Conservation (phyloP, 306 rosid genomes). For the Hippophae gyantsensis region DNA sequence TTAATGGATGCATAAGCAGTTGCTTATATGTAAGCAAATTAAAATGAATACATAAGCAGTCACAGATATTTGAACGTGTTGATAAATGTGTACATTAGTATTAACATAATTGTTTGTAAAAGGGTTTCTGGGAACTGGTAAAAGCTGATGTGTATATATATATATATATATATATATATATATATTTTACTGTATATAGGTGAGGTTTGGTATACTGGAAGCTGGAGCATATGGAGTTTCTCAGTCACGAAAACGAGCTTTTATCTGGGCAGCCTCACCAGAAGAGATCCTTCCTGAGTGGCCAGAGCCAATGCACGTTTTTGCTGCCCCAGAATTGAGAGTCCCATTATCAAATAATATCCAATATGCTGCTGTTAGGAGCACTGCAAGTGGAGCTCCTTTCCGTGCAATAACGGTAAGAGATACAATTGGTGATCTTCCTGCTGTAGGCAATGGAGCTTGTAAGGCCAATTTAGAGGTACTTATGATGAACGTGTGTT, state of each 20-base stretch:
- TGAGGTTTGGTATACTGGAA: constrained; percentile 92
- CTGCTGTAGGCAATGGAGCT: constrained; percentile 85
- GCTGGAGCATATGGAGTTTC: constrained; percentile 97
- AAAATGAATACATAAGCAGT: too few relatives aligned
- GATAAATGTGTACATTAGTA: too few relatives aligned
- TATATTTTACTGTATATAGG: constrained; percentile 33
- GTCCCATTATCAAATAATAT: constrained; percentile 42
- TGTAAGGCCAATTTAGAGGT: constrained; percentile 65
- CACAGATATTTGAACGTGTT: too few relatives aligned
- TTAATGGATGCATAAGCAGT: too few relatives aligned
- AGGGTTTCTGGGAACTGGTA: too few relatives aligned
- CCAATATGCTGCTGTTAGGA: constrained; percentile 75
- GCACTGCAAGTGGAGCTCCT: constrained; percentile 90
- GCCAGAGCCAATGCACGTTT: constrained; percentile 98
- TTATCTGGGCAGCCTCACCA: constrained; percentile 98
- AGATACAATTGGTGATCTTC: constrained; percentile 96
- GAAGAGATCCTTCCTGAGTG: constrained; percentile 86
- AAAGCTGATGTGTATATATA: too few relatives aligned
- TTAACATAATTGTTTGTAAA: too few relatives aligned
- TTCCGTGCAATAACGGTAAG: constrained; percentile 85
- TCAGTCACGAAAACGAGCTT: constrained; percentile 91
- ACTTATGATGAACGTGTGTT: not conserved
- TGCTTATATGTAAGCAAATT: too few relatives aligned
- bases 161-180: too few relatives aligned
- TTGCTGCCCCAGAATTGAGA: constrained; percentile 73